Base-by-base conservation (phyloP, 768 basidiomycete species). In the Mycena vitilis region DNA sequence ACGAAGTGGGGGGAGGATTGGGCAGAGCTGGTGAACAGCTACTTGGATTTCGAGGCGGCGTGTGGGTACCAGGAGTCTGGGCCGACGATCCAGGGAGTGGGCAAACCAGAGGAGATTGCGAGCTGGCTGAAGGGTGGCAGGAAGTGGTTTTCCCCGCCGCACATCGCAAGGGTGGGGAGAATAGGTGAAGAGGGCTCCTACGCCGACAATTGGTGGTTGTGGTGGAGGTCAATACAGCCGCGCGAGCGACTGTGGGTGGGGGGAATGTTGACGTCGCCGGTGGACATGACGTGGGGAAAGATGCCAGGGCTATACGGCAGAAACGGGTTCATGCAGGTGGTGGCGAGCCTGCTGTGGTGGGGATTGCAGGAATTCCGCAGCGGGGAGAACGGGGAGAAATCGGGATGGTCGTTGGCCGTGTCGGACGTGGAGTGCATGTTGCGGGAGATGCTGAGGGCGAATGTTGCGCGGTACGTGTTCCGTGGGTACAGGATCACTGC, bases 1-100 rank as follows among this genome's bases (percentile, higher is more conserved):
- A 18, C n/a, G 37, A 56, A 56, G 12, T 56, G 54, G 54, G 37
- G 37, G 3, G 54, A 5, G 15, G 54, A 56, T 11, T 56, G 54
- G 54, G 37, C 37, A 4, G 5, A 40, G 4, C 9, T 38, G 4
- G 38, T 56, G 4, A 22, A 22, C 4, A 13, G 20, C 5, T 56
- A 55, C 37, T 37, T 55, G 54, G 37, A 55, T 2, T 55, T 55
- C n/a, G 54, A 55, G 54, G 54, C 54, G 37, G 54, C 54, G 37
- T 37, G 18, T 8, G 54, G 54, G 16, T 55, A 55, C 16, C 54
- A 22, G 12, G 54, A 55, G 4, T 1, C 0, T 5, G 54, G 54
- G 9, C 54, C 54, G 4, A 37, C 37, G 11, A 55, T 55, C 34
- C 37, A 25, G 4, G 54, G 54, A 1, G 37, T 38, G 4, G 8